phyloP scores from a whole-genome alignment of 2,329 filamentous ascomycete genomes.

The Cladophialophora psammophila region DNA sequence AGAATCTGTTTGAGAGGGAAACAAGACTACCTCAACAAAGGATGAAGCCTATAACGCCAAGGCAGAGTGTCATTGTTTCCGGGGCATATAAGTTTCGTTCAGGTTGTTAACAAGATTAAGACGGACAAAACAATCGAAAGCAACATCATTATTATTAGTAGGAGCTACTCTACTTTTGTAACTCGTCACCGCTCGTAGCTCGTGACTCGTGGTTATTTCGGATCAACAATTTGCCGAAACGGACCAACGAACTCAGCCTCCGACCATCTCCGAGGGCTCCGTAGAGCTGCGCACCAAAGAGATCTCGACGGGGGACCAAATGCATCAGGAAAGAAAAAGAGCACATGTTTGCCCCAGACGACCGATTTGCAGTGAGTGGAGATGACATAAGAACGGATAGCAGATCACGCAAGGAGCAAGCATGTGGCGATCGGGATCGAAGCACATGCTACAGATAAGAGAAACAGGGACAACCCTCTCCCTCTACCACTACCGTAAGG shows the following conservation, averaged over 20 bases:
- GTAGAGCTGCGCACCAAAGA: background rate
- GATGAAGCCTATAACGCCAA: too few relatives aligned
- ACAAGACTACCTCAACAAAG: too few relatives aligned
- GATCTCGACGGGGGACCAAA: background rate
- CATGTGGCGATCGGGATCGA: conserved; percentile 17
- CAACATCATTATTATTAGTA: too few relatives aligned
- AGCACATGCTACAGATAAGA: conserved; percentile 21
- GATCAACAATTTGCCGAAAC: background rate
- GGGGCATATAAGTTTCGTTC: too few relatives aligned
- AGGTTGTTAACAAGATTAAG: too few relatives aligned
- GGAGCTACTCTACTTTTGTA: too few relatives aligned
- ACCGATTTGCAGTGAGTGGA: conserved; percentile 12
- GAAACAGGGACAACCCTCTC: background rate
- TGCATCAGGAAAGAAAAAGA: background rate
- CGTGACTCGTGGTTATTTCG: background rate
- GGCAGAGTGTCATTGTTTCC: too few relatives aligned
- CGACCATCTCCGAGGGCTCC: background rate
- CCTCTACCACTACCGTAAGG: too few relatives aligned
- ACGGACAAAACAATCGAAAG: too few relatives aligned
- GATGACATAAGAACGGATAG: conserved; percentile 19
- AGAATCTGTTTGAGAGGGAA: too few relatives aligned
- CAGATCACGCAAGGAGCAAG: background rate
- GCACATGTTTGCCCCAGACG: conserved; percentile 7
- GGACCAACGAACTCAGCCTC: background rate
- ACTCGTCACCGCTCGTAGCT: too few relatives aligned